Conservation (phyloP, 2,329 filamentous ascomycete species). For the Colletotrichum nymphaeae region DNA sequence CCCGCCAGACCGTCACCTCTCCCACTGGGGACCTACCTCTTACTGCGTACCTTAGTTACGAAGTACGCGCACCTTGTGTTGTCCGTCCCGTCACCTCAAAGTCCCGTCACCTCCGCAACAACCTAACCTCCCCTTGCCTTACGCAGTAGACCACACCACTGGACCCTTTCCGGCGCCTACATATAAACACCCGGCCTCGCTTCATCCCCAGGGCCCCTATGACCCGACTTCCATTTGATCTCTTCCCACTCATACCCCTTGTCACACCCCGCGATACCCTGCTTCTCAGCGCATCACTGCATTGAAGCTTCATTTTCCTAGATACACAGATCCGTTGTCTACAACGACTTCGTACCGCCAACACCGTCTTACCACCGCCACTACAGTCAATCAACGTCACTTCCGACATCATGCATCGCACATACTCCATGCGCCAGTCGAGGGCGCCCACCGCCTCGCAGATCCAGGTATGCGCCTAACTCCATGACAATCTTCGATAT, state of each 20-base stretch:
- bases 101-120: constrained; percentile 34
- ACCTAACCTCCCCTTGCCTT: background rate
- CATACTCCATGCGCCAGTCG: constrained; percentile 98
- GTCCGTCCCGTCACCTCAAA: constrained; percentile 6
- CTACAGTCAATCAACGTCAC: background rate
- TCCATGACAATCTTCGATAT: background rate
- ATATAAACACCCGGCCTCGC: constrained; percentile 33
- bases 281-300: background rate
- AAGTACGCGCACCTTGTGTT: background rate
- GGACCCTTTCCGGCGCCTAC: constrained; percentile 18
- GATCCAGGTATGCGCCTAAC: constrained; percentile 61
- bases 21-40: too few species aligned
- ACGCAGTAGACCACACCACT: background rate
- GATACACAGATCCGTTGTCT: background rate
- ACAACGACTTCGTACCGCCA: background rate
- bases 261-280: constrained; percentile 30
- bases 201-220: background rate
- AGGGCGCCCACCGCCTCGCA: constrained; percentile 93
- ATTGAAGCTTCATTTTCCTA: background rate
- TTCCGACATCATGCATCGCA: constrained; percentile 84
- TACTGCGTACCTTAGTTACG: background rate
- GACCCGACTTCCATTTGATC: constrained; percentile 18
- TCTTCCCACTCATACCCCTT: constrained; percentile 9
- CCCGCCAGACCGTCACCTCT: constrained; percentile 5
- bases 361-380: background rate